Evolutionary conservation across 768 basidiomycete species (phyloP), one percentile per base, ranked within the genome.

Genomic region (Russula sp.): DNA sequence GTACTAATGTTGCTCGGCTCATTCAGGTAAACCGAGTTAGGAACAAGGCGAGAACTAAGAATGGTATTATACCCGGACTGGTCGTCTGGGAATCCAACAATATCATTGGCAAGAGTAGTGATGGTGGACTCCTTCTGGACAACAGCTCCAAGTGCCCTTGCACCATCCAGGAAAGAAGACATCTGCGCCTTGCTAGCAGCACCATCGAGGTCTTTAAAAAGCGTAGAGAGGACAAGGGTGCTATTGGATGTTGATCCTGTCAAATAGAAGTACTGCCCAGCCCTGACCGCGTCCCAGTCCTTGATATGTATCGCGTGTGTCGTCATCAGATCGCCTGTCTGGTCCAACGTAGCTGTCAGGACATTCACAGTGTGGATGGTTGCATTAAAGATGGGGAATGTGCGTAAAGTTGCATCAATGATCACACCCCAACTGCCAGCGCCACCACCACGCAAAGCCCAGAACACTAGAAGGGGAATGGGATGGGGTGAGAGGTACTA

Each of bases 281-380:
- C 57, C 52, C 49, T 27, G 34, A 55, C 48, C 4, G 27, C 27
- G 27, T 27, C 27, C 27, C 27, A 27, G 27, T 27, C 27, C 27
- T 27, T 27, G 27, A 27, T 27, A 27, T 27, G 27, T 27, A 27
- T 27, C 34, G 70, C 70, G 27, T 63, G 67, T 6, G 73, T 57
- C 5, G 68, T 44, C 62, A 77, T 76, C 68, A 71, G 70, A 57
- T 74, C 74, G 59, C 73, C 75, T 34, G 77, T 75, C 55, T 77
- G 77, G 16, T 68, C 61, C 6, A 76, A 72, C 50, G 76, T 75
- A 18, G 72, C 52, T 9, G 67, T 65, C 40, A 70, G 70, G 47
- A 77, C 57, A 40, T 67, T 67, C 7, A 68, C 70, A 47, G 70
- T 69, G 32, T 71, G 70, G 16, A n/a, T 27, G 27, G 27, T 27